Percentiles rank a stretch among this genome's conserved stretches.
phyloP scores from a whole-genome alignment of 148 eudicot species.

The Rhododendron simsii region DNA sequence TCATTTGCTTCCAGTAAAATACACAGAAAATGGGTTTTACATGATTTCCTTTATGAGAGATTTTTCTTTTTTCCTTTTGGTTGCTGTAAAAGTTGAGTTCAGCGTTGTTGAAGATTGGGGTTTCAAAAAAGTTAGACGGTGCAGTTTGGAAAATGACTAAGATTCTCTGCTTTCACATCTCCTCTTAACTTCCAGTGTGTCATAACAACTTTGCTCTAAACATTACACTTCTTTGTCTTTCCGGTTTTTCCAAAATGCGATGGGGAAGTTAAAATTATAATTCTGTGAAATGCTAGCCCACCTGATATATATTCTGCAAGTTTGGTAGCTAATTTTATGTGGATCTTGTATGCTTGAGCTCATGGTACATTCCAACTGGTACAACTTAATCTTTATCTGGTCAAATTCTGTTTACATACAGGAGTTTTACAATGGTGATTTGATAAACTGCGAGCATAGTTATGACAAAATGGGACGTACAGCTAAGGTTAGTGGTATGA shows the following conservation, averaged over 20 bases:
- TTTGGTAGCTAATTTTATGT: background rate
- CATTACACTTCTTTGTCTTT: background rate
- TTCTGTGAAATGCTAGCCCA: background rate
- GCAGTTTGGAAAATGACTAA: background rate
- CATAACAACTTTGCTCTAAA: background rate
- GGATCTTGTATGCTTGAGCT: background rate
- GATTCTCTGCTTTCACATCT: background rate
- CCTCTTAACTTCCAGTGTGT: background rate
- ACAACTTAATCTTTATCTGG: background rate
- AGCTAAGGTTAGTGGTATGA: slow-evolving; percentile 57
- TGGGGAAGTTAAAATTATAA: background rate
- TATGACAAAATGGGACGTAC: slow-evolving; percentile 85
- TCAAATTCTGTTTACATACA: slow-evolving; percentile 18
- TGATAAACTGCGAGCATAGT: slow-evolving; percentile 62
- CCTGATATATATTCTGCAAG: background rate
- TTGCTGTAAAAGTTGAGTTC: background rate
- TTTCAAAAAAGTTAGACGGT: background rate
- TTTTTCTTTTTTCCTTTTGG: background rate
- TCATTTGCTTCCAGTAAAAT: background rate
- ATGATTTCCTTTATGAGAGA: background rate
- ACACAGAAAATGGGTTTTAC: background rate
- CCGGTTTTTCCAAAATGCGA: background rate
- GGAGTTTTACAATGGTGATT: slow-evolving; percentile 78
- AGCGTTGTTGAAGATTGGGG: background rate
- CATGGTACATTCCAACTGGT: background rate